Evolutionary conservation across 768 basidiomycete species (phyloP).

Genomic region (Podaxis mareebaensis): DNA sequence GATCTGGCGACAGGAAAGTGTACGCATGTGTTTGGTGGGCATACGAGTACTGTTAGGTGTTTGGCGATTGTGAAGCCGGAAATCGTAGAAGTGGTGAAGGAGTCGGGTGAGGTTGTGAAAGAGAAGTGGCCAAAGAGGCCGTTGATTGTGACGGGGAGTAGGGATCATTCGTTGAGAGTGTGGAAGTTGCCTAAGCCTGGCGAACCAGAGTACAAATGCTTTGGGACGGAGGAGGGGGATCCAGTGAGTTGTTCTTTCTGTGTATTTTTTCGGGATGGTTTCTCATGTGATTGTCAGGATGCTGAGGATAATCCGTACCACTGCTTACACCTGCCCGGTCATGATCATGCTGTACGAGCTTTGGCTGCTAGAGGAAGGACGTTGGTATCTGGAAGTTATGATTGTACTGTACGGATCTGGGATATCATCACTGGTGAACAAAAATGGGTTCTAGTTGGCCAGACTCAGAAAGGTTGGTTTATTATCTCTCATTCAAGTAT

Average conservation of each 20-base stretch:
- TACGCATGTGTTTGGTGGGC: constrained; percentile 93
- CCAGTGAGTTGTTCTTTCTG: constrained; percentile 1
- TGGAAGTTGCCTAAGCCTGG: constrained; percentile 58
- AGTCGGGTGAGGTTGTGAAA: constrained; percentile 57
- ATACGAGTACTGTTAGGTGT: constrained; percentile 95
- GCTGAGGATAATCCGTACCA: constrained; percentile 85
- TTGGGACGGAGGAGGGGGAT: constrained; percentile 59
- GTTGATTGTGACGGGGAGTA: constrained; percentile 72
- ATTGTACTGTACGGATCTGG: constrained; percentile 94
- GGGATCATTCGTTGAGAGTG: constrained; percentile 68
- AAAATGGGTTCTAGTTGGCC: constrained; percentile 80
- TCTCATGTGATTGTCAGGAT: constrained; percentile 42
- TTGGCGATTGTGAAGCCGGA: constrained; percentile 96
- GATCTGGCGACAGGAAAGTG: constrained; percentile 76
- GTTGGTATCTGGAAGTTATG: constrained; percentile 94
- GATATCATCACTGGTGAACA: constrained; percentile 84
- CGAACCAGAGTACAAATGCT: constrained; percentile 74
- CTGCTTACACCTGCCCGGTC: constrained; percentile 79
- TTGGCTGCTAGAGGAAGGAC: constrained; percentile 89
- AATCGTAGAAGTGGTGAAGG: constrained; percentile 71
- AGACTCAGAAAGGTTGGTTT: constrained; percentile 83
- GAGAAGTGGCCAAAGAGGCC: constrained; percentile 73
- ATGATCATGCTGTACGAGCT: constrained; percentile 89
- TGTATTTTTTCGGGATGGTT: constrained; percentile 15
- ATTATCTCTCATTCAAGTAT: constrained; percentile 9